Base-by-base conservation (phyloP, 176 grass and related monocot genomes). In the Carex kokanica region DNA sequence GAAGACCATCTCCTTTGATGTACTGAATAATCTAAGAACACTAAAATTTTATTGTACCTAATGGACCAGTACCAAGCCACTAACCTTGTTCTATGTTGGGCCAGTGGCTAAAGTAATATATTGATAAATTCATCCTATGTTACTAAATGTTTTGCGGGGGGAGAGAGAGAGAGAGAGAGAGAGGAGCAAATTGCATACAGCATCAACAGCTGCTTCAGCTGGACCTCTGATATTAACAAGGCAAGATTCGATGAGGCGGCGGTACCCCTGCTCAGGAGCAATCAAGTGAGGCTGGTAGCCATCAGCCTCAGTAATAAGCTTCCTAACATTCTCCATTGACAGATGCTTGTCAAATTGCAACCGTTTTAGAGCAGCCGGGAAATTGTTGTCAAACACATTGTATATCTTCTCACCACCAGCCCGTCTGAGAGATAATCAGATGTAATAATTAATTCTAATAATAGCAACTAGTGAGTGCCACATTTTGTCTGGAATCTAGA, bases 221-320 rank as follows among this genome's bases (percentile, higher is more conserved):
- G 95, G 95, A 86, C 92, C 90, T 91, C 95, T 94, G 91, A 98
- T 94, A 86, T 86, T 92, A 80, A 98, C 53, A 80, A 98, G 51
- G 54, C 90, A 98, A 84, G 95, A 98, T 84, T 98, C 95, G 56
- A 98, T 98, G 53, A 98, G 92, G 41, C 95, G 95, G 1, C 95
- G 89, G 88, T 98, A 98, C 56, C 95, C 95, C 90, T 98, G 95
- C 82, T 98, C 95, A 85, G 95, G 95, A 85, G 95, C 95, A 83
- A 98, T 98, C 84, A 98, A 94, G 89, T 98, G 95, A 91, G 95
- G 95, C 60, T 98, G 95, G 80, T 98, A 98, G 53, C 95, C 95
- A 88, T 98, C 95, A 84, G 95, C 95, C 78, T 98, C 92, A 31
- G 92, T 98, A 67, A 98, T 92, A 45, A 94, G 89, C 74, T 98